A percentile compares a stretch with the other conserved stretches of the same genome.
Evolutionary conservation across 805 yeast species (phyloP).

Genomic region (Metschnikowia vanudenii): DNA sequence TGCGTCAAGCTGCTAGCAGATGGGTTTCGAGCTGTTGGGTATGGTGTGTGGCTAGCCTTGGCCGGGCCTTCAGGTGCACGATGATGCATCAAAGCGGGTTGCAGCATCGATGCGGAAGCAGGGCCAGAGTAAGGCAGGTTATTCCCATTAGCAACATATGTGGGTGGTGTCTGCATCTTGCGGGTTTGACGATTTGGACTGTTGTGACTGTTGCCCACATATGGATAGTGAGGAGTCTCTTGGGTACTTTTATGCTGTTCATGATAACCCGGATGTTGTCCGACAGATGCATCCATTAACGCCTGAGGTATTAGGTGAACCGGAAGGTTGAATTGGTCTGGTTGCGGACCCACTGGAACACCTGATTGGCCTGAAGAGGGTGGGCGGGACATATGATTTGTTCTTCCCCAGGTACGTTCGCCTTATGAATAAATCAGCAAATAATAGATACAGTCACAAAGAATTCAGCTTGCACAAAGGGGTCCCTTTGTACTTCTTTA

Average conservation of each 20-base stretch:
- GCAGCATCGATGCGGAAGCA: constrained; percentile 3
- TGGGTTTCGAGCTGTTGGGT: constrained; percentile 1
- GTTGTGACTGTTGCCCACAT: background rate
- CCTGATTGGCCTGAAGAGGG: constrained; percentile 4
- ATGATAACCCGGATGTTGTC: constrained; percentile 3
- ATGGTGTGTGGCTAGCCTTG: constrained; percentile 1
- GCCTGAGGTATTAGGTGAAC: constrained; percentile 29
- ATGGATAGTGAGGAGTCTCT: background rate
- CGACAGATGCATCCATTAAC: constrained; percentile 16
- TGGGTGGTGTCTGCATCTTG: no score
- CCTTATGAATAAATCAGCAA: background rate
- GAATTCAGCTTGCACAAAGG: background rate
- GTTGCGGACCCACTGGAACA: constrained; percentile 12
- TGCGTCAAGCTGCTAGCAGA: constrained; percentile 6
- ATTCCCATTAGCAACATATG: background rate
- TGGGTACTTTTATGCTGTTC: background rate
- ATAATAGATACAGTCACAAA: background rate
- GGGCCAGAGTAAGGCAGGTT: constrained; percentile 5
- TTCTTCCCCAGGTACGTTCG: background rate
- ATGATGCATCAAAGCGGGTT: constrained; percentile 2
- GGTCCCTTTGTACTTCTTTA: background rate
- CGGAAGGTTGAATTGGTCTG: constrained; percentile 25
- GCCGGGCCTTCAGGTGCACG: constrained; percentile 1
- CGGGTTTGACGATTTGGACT: background rate
- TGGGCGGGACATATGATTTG: constrained; percentile 4